These are phyloP conservation scores for Angomonas ambiguus DNA, from an alignment of 208 protist genomes.

Conservation along the genomic window DNA sequence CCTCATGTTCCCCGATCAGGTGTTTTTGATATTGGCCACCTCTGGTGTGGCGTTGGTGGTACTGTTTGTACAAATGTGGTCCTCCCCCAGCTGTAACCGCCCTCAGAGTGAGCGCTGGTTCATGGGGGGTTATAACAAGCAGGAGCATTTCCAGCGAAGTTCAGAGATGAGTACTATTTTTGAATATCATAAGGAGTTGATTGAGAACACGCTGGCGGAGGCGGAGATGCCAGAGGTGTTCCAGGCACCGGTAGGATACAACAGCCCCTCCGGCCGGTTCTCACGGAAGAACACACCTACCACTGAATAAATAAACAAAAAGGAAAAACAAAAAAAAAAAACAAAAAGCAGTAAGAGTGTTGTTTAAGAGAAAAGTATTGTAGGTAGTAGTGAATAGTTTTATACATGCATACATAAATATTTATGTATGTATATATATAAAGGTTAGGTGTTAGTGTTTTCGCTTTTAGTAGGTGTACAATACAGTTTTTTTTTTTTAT, in stretches of 20 bases:
- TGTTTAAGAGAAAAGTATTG: not conserved
- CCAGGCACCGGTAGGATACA: constrained; percentile 42
- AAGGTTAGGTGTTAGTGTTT: not conserved
- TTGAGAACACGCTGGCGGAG: constrained; percentile 30
- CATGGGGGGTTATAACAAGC: not conserved
- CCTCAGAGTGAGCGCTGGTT: not conserved
- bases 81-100: not conserved
- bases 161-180: constrained; percentile 72
- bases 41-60: not conserved
- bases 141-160: constrained; percentile 7
- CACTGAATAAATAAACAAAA: constrained; percentile 14
- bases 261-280: constrained; percentile 52
- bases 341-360: not conserved
- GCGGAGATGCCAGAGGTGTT: constrained; percentile 48
- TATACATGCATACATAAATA: not conserved
- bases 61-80: not conserved
- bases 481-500: constrained; percentile 4
- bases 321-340: constrained; percentile 10
- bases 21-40: constrained; percentile 27
- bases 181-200: constrained; percentile 51
- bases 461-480: constrained; percentile 1
- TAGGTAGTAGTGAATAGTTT: constrained; percentile 8
- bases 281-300: not conserved
- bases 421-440: constrained; percentile 3
- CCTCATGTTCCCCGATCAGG: constrained; percentile 71